Conservation (phyloP, 371 early-diverging fungal genomes). For the Mortierella sp. region DNA sequence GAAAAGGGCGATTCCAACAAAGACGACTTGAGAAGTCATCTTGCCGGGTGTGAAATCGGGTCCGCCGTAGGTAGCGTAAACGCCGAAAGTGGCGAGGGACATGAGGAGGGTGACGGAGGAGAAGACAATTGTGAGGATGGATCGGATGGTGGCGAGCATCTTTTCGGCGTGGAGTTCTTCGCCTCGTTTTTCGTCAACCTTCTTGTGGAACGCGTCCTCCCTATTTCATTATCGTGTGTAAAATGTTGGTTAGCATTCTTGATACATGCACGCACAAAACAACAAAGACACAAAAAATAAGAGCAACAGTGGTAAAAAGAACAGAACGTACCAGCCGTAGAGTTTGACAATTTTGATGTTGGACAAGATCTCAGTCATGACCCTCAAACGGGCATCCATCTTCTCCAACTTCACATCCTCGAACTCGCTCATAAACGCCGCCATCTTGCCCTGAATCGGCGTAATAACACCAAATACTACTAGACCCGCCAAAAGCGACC, state of each 20-base stretch:
- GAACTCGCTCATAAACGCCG: constrained; percentile 47
- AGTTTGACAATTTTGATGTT: constrained; percentile 95
- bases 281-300: background rate
- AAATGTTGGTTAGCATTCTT: background rate
- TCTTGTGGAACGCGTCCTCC: constrained; percentile 64
- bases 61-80: constrained; percentile 73
- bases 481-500: constrained; percentile 89
- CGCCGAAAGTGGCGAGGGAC: constrained; percentile 84
- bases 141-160: constrained; percentile 29
- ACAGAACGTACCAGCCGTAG: constrained; percentile 68
- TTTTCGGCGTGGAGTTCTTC: constrained; percentile 79
- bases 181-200: constrained; percentile 26
- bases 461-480: constrained; percentile 81
- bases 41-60: constrained; percentile 59
- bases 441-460: constrained; percentile 72
- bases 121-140: constrained; percentile 51
- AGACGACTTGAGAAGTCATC: constrained; percentile 83
- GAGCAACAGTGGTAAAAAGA: constrained; percentile 29
- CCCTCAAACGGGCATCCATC: constrained; percentile 46
- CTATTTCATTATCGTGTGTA: constrained; percentile 59
- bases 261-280: background rate
- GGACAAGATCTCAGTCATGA: constrained; percentile 85
- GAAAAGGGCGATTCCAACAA: constrained; percentile 94
- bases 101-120: constrained; percentile 82
- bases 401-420: constrained; percentile 45